phyloP scores from a whole-genome alignment of 2,329 filamentous ascomycete genomes.

The Sclerotinia minor region DNA sequence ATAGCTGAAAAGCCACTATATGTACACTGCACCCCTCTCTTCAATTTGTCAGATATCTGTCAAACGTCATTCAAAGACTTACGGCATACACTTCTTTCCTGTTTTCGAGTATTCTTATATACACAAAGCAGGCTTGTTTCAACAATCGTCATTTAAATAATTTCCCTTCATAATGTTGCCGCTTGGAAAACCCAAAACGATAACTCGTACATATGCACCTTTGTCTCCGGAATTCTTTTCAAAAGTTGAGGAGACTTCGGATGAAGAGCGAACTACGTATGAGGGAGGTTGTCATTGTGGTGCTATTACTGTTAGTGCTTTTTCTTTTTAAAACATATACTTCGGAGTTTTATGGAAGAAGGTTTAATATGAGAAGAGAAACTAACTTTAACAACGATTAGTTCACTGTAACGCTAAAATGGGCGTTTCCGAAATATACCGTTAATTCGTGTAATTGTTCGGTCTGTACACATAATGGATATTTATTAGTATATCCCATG shows the following conservation, averaged over 20 bases:
- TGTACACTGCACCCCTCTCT: background rate
- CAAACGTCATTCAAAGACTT: background rate
- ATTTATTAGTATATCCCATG: conserved; percentile 44
- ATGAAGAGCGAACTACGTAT: conserved; percentile 44
- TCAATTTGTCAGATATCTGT: background rate
- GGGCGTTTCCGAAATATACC: conserved; percentile 50
- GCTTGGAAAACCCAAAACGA: background rate
- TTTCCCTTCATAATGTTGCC: background rate
- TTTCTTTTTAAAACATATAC: background rate
- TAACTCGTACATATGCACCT: conserved; percentile 12
- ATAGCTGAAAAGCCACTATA: background rate
- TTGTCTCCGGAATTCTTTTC: conserved; percentile 14
- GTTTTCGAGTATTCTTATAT: background rate
- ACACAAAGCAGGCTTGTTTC: background rate
- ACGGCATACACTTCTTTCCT: background rate
- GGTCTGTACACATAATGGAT: conserved; percentile 57
- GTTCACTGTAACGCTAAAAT: conserved; percentile 50
- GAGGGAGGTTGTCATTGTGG: conserved; percentile 59
- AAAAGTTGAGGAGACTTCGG: conserved; percentile 28
- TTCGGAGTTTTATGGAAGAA: background rate
- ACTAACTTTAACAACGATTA: conserved; percentile 41
- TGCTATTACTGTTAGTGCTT: conserved; percentile 41
- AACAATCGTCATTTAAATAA: background rate
- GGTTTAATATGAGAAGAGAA: background rate
- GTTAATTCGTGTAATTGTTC: conserved; percentile 64